Percentiles rank a stretch among this genome's conserved stretches.
phyloP scores from a whole-genome alignment of 2,329 filamentous ascomycete genomes.

The Phoma sp. region DNA sequence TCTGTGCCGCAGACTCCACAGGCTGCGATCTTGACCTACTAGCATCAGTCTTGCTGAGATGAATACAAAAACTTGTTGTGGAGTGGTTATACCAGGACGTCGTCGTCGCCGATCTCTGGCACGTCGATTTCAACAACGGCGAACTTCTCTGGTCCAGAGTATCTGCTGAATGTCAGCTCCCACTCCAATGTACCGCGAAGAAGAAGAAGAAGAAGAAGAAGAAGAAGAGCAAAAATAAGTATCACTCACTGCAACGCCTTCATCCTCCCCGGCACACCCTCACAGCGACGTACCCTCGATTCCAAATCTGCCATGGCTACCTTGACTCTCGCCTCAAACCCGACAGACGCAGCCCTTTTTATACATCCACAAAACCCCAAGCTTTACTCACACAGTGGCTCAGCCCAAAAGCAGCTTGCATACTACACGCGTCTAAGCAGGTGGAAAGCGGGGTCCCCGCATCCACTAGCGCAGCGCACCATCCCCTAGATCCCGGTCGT shows the following conservation, averaged over 20 bases:
- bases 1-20: conserved; percentile 37
- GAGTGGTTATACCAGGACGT: conserved; percentile 26
- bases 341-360: not conserved
- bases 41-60: not conserved
- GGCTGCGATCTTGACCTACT: conserved; percentile 31
- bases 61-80: not conserved
- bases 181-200: no score
- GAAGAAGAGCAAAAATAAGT: no score
- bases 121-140: conserved; percentile 28
- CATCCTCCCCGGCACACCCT: conserved; percentile 27
- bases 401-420: not conserved
- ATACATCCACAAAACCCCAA: not conserved
- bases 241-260: conserved; percentile 30
- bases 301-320: not conserved
- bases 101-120: conserved; percentile 26
- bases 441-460: conserved; percentile 1
- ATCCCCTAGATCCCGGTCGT: not conserved
- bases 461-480: not conserved
- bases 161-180: conserved; percentile 18
- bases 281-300: not conserved
- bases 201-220: no score
- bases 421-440: conserved; percentile 8
- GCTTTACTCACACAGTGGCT: not conserved
- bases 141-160: conserved; percentile 28
- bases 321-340: no score